Conservation (phyloP, 805 yeast species). For the Maudiozyma serrabonitensis region DNA sequence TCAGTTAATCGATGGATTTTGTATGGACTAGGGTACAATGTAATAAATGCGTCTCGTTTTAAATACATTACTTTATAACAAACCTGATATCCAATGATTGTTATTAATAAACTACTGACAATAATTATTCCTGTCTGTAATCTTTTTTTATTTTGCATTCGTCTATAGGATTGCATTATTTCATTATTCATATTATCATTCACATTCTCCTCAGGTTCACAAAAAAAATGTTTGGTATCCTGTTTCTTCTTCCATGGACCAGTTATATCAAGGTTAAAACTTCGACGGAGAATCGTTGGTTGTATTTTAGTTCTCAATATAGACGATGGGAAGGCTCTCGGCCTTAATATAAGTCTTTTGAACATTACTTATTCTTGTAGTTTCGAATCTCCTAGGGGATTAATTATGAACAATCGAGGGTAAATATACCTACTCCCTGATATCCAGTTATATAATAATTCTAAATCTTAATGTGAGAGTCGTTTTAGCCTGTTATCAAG, state of each 20-base stretch:
- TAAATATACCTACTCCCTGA: too few species aligned
- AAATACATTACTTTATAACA: conserved; percentile 22
- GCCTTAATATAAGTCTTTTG: too few species aligned
- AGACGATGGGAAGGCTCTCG: too few species aligned
- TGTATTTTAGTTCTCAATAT: too few species aligned
- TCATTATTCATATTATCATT: conserved; percentile 1
- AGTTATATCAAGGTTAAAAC: not conserved
- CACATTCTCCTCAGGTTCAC: conserved; percentile 5
- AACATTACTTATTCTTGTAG: too few species aligned
- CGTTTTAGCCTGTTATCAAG: too few species aligned
- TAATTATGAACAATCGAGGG: too few species aligned
- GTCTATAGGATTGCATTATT: not conserved
- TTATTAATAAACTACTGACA: conserved; percentile 10
- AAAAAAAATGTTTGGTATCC: conserved; percentile 20
- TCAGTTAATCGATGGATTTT: conserved; percentile 17
- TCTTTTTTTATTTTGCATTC: not conserved
- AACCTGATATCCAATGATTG: conserved; percentile 21
- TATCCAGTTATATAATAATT: too few species aligned
- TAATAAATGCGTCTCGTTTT: conserved; percentile 19
- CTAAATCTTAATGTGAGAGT: too few species aligned
- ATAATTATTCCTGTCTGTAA: conserved; percentile 4
- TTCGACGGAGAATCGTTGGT: not conserved
- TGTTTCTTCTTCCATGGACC: not conserved
- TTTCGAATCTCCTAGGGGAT: too few species aligned
- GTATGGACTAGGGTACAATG: conserved; percentile 17